Conservation (phyloP, 139 green algal species). For the Asterochloris sp. region DNA sequence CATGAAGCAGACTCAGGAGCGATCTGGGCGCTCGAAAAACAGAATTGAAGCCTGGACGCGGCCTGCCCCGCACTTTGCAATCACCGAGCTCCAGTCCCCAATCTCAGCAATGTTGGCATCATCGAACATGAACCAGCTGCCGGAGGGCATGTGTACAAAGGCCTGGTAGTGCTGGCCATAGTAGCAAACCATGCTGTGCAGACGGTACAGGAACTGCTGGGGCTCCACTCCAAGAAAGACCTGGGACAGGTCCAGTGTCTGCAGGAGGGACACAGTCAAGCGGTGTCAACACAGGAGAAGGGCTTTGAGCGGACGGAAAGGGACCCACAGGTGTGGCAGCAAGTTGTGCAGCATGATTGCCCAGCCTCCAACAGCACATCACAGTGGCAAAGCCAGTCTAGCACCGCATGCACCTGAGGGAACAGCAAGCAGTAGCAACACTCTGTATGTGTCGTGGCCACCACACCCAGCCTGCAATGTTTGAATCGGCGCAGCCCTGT, state of each 20-base stretch:
- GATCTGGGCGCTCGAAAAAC: constrained; percentile 12
- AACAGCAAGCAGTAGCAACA: too few species aligned
- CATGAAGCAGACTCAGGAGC: too few species aligned
- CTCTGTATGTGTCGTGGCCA: too few species aligned
- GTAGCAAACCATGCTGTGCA: constrained; percentile 83
- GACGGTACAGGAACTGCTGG: constrained; percentile 40
- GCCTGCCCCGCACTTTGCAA: constrained; percentile 54
- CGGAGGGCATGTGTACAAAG: constrained; percentile 51
- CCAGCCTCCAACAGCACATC: too few species aligned
- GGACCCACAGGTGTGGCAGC: too few species aligned
- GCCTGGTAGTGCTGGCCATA: constrained; percentile 87
- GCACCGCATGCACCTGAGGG: too few species aligned
- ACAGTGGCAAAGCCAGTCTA: too few species aligned
- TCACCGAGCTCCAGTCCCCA: constrained; percentile 59
- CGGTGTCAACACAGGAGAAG: too few species aligned
- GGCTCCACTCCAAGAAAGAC: constrained; percentile 6
- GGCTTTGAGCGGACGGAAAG: too few species aligned
- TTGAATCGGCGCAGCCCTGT: too few species aligned
- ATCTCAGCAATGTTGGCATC: constrained; percentile 29
- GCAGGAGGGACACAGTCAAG: neutral
- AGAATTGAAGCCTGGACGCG: constrained; percentile 58
- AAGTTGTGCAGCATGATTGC: too few species aligned
- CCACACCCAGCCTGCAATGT: too few species aligned
- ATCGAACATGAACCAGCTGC: constrained; percentile 68
- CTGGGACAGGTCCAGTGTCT: constrained; percentile 20